Evolutionary conservation across 345 rosid species (phyloP), one percentile per base, ranked within the genome.

Genomic region (Geranium brycei): DNA sequence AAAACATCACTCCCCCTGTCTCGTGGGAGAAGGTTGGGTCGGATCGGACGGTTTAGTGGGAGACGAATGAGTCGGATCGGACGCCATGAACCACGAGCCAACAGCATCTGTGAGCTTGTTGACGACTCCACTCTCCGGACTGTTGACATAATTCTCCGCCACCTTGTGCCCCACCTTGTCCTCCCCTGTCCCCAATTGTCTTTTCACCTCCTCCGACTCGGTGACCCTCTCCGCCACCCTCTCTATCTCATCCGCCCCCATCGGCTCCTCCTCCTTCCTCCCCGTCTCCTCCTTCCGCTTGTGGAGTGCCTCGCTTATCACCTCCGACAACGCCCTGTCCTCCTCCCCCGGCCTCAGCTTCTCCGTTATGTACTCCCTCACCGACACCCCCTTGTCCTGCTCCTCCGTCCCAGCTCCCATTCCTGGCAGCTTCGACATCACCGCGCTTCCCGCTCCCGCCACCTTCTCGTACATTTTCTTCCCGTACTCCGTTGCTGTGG

Each of bases 321-420:
- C 73, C 58, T 87, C 84, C 0, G 90, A 76, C 14, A 88, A 73
- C 0, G 88, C 91, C 73, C 58, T 82, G 51, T 88, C 92, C 71
- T 78, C 98, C 53, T 87, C 97, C 11, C 91, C 83, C 0, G 96
- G 92, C 82, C 60, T 85, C 57, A 91, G 19, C 66, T 87, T 91
- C 72, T 87, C 91, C 2, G 71, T 71, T 1, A 83, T 5, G 30
- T 82, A 87, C 14, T 73, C 79, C 73, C 58, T 87, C 60, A 82
- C 68, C 0, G 96, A 77, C 5, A 73, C 79, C 35, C 83, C 85
- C 63, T 75, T 81, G 28, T 82, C 82, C 70, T 82, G 76, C 62
- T 0, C 31, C 13, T 19, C 65, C n/a, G 68, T 31, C 58, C 13
- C 59, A 15, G 13, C 38, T 4, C 51, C 60, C 10, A 63, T 40